Evolutionary conservation across 352 stramenopile genomes (phyloP).

Genomic region (Chrysophaeum taylorii): DNA sequence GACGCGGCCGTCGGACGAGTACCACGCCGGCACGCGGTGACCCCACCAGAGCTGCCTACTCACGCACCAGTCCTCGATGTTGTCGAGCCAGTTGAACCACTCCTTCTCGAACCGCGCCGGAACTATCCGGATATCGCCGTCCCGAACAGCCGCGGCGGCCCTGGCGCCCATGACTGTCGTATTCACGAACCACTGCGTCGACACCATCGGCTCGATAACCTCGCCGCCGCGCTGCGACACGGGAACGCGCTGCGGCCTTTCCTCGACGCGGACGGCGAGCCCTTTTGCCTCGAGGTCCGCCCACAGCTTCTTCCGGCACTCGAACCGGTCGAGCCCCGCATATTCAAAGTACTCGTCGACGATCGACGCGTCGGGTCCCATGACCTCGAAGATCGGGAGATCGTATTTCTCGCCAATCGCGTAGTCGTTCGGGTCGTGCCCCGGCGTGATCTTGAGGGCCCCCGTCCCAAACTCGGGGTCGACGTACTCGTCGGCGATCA

Average conservation of each 20-base stretch:
- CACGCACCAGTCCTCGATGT: constrained; percentile 99
- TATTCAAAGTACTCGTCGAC: constrained; percentile 58
- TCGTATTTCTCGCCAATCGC: constrained; percentile 88
- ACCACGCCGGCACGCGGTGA: constrained; percentile 96
- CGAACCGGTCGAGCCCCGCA: constrained; percentile 81
- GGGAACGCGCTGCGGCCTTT: constrained; percentile 65
- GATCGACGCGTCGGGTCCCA: constrained; percentile 70
- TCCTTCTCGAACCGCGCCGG: constrained; percentile 55
- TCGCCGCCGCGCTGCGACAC: constrained; percentile 86
- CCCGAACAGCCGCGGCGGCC: constrained; percentile 40
- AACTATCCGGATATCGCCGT: constrained; percentile 55
- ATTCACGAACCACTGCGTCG: constrained; percentile 94
- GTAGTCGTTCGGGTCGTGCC: constrained; percentile 98
- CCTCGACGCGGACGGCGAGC: constrained; percentile 15
- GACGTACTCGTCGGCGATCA: constrained; percentile 84
- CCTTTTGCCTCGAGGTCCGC: constrained; percentile 68
- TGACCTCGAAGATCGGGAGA: constrained; percentile 72
- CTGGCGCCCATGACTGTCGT: constrained; percentile 71
- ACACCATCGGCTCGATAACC: constrained; percentile 92
- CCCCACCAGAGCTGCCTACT: constrained; percentile 98
- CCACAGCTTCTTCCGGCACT: constrained; percentile 74
- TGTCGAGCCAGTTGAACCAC: constrained; percentile 89
- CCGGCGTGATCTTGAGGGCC: constrained; percentile 97
- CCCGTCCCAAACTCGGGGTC: constrained; percentile 81
- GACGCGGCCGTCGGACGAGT: constrained; percentile 61